Conservation (phyloP, 352 stramenopile species). For the Pythium monospermum region DNA sequence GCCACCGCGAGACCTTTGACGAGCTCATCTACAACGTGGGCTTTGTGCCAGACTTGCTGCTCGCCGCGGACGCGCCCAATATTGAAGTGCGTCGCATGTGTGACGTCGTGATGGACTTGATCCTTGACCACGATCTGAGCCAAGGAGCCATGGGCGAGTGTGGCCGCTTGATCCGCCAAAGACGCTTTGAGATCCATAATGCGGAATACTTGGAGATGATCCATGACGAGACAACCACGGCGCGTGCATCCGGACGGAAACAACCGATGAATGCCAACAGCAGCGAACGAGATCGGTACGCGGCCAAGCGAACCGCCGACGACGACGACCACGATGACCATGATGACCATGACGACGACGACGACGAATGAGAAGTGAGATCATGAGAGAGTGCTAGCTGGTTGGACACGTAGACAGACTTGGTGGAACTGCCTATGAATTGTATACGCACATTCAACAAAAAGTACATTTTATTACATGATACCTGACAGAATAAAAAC, state of each 20-base stretch:
- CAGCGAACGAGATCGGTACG: constrained; percentile 21
- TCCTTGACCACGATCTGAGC: constrained; percentile 74
- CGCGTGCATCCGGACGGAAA: not conserved
- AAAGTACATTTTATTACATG: too few species aligned
- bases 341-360: not conserved
- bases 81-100: constrained; percentile 85
- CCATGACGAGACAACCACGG: constrained; percentile 47
- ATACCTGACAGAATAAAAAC: too few species aligned
- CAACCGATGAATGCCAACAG: constrained; percentile 10
- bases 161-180: constrained; percentile 70
- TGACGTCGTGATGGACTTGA: constrained; percentile 82
- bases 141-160: constrained; percentile 65
- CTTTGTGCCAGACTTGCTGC: constrained; percentile 72
- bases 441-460: too few species aligned
- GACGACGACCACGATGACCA: constrained; percentile 27
- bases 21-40: constrained; percentile 69
- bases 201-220: constrained; percentile 85
- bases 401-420: too few species aligned
- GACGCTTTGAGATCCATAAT: constrained; percentile 85
- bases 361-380: not conserved
- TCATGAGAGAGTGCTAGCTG: too few species aligned
- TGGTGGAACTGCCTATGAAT: too few species aligned
- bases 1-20: constrained; percentile 71
- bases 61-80: constrained; percentile 69
- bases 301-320: constrained; percentile 14